Conservation (phyloP, 163 green algal genomes). For the Volvox carteri region DNA sequence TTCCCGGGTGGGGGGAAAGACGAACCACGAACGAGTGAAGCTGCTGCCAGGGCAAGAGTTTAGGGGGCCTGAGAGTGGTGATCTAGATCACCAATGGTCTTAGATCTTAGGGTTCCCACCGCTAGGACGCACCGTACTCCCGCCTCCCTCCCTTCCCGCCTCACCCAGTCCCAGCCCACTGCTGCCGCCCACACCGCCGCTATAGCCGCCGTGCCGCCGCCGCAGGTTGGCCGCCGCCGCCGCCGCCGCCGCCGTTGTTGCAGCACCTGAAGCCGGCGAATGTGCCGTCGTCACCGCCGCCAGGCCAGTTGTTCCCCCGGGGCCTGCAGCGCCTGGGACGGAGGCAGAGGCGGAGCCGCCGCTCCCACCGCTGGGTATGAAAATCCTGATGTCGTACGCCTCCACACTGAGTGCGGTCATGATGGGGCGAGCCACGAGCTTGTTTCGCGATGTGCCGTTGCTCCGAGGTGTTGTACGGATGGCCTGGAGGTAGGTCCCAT, state of each 20-base stretch:
- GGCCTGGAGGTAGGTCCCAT: neutral
- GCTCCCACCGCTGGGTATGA: constrained; percentile 55
- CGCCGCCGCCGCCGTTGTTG: neutral
- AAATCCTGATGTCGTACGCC: constrained; percentile 64
- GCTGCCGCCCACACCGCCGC: neutral
- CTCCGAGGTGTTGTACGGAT: neutral
- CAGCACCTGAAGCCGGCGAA: neutral
- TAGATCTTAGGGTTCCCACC: no score
- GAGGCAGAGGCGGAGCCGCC: no score
- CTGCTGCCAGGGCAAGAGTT: no score
- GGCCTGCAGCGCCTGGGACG: neutral
- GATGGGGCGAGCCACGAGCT: neutral
- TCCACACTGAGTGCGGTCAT: constrained; percentile 61
- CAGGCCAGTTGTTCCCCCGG: neutral
- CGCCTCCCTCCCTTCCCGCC: no score
- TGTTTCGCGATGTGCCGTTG: neutral
- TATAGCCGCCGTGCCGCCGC: neutral
- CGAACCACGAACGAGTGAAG: no score
- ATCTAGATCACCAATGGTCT: no score
- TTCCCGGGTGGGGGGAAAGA: no score
- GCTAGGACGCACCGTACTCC: no score
- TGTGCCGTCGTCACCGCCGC: neutral
- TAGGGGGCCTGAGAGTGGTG: no score
- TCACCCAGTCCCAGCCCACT: no score
- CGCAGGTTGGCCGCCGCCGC: no score